A percentile compares a stretch with the other conserved stretches of the same genome.
Evolutionary conservation across 192 early-diverging fungal genomes (phyloP).

Genomic region (Allomyces macrogynus): DNA sequence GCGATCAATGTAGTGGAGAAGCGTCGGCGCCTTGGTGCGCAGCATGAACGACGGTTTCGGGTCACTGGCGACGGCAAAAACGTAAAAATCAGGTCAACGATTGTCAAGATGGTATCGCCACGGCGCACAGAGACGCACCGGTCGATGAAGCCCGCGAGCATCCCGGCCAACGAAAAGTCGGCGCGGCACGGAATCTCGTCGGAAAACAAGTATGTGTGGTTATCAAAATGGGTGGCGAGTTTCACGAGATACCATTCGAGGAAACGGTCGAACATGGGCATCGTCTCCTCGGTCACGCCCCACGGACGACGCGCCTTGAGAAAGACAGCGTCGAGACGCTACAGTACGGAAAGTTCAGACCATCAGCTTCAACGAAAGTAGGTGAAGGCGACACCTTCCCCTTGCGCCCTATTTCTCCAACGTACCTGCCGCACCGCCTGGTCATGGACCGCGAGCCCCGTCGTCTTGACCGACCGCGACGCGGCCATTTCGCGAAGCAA

Average conservation of each 20-base stretch:
- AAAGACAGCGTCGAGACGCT: background rate
- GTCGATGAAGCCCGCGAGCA: background rate
- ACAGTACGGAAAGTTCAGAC: background rate
- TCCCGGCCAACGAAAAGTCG: background rate
- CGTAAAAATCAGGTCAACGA: background rate
- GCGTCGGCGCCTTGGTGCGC: background rate
- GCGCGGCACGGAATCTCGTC: background rate
- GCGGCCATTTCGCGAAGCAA: background rate
- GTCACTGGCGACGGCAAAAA: background rate
- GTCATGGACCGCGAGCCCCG: background rate
- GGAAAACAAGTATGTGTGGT: background rate
- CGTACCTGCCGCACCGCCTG: background rate
- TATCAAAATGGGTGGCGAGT: background rate
- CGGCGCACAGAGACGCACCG: background rate
- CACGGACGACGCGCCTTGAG: background rate
- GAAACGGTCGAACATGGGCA: background rate
- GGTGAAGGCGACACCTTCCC: background rate
- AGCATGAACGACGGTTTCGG: background rate
- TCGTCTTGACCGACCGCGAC: background rate
- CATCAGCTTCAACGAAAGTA: background rate
- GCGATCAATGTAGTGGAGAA: background rate
- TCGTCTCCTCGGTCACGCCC: background rate
- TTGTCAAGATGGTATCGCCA: background rate
- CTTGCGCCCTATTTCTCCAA: no score
- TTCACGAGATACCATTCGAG: background rate